phyloP scores from a whole-genome alignment of 495 filamentous ascomycete genomes.

The Penicillium macrosclerotiorum region DNA sequence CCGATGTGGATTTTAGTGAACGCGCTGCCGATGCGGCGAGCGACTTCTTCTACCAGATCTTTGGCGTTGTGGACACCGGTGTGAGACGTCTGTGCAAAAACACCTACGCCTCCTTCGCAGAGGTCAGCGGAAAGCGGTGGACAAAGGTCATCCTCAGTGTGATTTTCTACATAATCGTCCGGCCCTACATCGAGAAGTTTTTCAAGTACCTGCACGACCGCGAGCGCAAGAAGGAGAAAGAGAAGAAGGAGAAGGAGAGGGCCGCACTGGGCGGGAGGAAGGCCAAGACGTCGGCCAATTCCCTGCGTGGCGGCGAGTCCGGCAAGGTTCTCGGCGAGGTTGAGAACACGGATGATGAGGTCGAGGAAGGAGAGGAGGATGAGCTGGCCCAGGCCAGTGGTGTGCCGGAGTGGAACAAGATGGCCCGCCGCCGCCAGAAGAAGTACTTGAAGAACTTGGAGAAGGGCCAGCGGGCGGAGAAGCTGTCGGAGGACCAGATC shows the following conservation, averaged over 20 bases:
- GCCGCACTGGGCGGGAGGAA: constrained; percentile 45
- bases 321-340: constrained; percentile 43
- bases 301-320: constrained; percentile 55
- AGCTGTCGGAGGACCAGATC: constrained; percentile 53
- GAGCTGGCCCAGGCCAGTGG: constrained; percentile 41
- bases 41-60: constrained; percentile 38
- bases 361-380: constrained; percentile 60
- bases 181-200: constrained; percentile 59
- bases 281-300: constrained; percentile 59
- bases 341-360: constrained; percentile 49
- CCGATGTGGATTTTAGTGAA: constrained; percentile 24
- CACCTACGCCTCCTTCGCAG: constrained; percentile 49
- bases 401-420: constrained; percentile 49
- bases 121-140: constrained; percentile 54
- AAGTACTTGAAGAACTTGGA: constrained; percentile 51
- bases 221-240: constrained; percentile 51
- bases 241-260: constrained; percentile 44
- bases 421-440: constrained; percentile 62
- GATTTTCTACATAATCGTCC: constrained; percentile 61
- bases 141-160: constrained; percentile 61
- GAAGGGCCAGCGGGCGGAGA: constrained; percentile 47
- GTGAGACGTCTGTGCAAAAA: constrained; percentile 51
- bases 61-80: constrained; percentile 21
- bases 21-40: constrained; percentile 28
- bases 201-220: constrained; percentile 56